Percentiles rank a stretch among this genome's conserved stretches.
These are phyloP conservation scores for Friedmanniomyces endolithicus DNA, from an alignment of 495 filamentous ascomycete species.

Conservation along the genomic window DNA sequence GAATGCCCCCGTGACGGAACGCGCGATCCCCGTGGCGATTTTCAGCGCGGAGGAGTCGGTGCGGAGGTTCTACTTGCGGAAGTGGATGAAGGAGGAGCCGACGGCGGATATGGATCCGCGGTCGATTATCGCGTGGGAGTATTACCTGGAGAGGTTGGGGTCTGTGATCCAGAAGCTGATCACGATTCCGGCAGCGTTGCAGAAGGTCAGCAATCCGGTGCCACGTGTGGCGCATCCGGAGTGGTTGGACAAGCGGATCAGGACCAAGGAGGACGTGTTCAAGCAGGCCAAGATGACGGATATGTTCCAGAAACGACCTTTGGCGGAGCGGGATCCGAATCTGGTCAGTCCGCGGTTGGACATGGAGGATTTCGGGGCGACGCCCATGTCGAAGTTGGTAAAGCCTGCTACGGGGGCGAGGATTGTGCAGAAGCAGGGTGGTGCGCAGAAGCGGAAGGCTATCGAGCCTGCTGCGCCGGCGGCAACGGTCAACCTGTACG, in stretches of 20 bases:
- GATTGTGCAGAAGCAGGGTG: conserved; percentile 38
- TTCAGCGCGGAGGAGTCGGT: conserved; percentile 84
- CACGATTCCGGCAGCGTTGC: conserved; percentile 91
- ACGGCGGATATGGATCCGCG: conserved; percentile 74
- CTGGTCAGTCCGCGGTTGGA: conserved; percentile 53
- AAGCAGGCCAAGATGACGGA: conserved; percentile 99
- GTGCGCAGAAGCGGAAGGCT: conserved; percentile 70
- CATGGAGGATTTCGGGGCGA: conserved; percentile 71
- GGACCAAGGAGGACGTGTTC: conserved; percentile 87
- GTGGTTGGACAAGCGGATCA: conserved; percentile 88
- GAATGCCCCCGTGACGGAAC: conserved; percentile 83
- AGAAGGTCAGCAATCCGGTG: conserved; percentile 89
- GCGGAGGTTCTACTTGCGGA: conserved; percentile 80
- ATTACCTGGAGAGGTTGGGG: conserved; percentile 87
- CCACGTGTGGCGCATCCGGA: conserved; percentile 89
- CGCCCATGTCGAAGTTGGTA: conserved; percentile 36
- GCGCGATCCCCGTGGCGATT: conserved; percentile 89
- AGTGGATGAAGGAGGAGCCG: conserved; percentile 92
- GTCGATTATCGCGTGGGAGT: conserved; percentile 84
- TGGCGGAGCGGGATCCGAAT: conserved; percentile 62
- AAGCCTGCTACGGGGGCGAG: conserved; percentile 56
- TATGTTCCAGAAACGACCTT: conserved; percentile 66
- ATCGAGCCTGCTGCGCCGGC: conserved; percentile 41
- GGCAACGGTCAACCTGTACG: conserved; percentile 63
- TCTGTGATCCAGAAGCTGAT: conserved; percentile 98